phyloP scores from a whole-genome alignment of 805 yeast species.

The Monosporozyma siamensis region DNA sequence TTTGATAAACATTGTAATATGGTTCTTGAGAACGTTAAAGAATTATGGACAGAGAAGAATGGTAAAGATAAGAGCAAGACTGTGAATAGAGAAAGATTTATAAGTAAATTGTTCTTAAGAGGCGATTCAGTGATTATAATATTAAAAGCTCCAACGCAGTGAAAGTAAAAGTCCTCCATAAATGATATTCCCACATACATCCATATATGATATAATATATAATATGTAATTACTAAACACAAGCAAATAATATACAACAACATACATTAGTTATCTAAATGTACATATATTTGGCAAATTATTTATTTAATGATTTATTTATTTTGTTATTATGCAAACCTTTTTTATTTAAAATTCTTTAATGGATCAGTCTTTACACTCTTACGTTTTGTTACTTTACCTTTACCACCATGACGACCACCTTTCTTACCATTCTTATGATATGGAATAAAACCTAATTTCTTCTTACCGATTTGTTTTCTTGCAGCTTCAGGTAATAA shows the following conservation, averaged over 20 bases:
- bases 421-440: constrained; percentile 36
- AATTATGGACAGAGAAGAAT: constrained; percentile 63
- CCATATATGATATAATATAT: too few relatives aligned
- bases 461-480: constrained; percentile 36
- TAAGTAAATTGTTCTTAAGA: constrained; percentile 81
- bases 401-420: constrained; percentile 17
- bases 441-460: constrained; percentile 67
- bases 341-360: constrained; percentile 39
- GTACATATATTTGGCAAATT: neutral
- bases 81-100: constrained; percentile 59
- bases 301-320: neutral
- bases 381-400: constrained; percentile 38
- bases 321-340: neutral
- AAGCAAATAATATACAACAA: neutral
- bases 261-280: neutral
- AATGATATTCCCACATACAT: neutral
- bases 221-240: neutral
- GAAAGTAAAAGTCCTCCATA: too few relatives aligned
- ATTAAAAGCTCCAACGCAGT: constrained; percentile 46
- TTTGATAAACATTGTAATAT: constrained; percentile 94
- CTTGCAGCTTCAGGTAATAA: constrained; percentile 75
- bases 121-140: constrained; percentile 93
- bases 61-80: constrained; percentile 59
- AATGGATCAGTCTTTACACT: constrained; percentile 54
- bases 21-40: constrained; percentile 87